A percentile compares a stretch with the other conserved stretches of the same genome.
These are phyloP conservation scores for Clitopilus hobsonii DNA, from an alignment of 768 basidiomycete genomes.

Conservation along the genomic window DNA sequence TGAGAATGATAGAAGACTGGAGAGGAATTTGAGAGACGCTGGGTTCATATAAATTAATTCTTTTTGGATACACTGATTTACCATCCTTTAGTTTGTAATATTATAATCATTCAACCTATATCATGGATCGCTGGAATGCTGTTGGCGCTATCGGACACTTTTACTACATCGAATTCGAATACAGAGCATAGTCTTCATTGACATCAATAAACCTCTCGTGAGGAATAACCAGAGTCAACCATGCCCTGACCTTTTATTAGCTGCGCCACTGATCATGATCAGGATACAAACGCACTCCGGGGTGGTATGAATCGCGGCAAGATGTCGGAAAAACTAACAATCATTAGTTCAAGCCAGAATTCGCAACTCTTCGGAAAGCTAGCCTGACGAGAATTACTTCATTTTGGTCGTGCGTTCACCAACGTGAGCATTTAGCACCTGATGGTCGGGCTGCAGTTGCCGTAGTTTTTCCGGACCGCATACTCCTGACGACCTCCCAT, in stretches of 20 bases:
- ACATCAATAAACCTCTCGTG: too few species aligned
- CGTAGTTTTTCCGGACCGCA: background rate
- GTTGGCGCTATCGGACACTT: too few species aligned
- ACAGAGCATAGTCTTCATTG: too few species aligned
- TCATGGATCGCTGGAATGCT: too few species aligned
- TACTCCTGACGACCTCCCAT: background rate
- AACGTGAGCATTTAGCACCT: background rate
- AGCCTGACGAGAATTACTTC: background rate
- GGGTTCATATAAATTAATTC: constrained; percentile 58
- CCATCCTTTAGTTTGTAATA: too few species aligned
- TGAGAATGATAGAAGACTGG: constrained; percentile 51
- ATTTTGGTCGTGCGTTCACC: background rate
- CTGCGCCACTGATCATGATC: background rate
- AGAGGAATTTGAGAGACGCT: constrained; percentile 56
- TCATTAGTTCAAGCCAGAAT: too few species aligned
- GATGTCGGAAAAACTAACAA: background rate
- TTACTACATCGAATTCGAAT: too few species aligned
- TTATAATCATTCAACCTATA: too few species aligned
- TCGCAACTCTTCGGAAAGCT: background rate
- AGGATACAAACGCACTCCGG: too few species aligned
- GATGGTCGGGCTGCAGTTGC: background rate
- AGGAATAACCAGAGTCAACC: background rate
- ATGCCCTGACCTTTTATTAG: background rate
- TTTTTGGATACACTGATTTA: too few species aligned
- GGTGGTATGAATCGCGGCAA: background rate